phyloP scores from a whole-genome alignment of 768 basidiomycete species.

The Piloderma croceum region DNA sequence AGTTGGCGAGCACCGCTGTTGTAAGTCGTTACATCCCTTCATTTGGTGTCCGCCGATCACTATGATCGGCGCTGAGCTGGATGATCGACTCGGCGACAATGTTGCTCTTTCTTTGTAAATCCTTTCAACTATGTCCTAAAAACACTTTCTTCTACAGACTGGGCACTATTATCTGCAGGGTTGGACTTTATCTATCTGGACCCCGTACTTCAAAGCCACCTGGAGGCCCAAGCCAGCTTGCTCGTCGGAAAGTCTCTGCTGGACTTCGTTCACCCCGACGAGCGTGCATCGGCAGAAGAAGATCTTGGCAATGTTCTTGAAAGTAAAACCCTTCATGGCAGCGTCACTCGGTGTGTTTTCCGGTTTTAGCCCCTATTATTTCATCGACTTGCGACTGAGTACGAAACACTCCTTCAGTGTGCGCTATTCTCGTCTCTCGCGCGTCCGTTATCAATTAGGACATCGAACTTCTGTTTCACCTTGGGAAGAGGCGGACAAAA shows the following conservation, averaged over 20 bases:
- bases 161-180: constrained; percentile 73
- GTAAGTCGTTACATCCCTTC: constrained; percentile 43
- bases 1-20: constrained; percentile 70
- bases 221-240: constrained; percentile 61
- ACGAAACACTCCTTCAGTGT: constrained; percentile 42
- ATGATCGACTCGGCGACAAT: too few species aligned
- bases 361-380: constrained; percentile 5
- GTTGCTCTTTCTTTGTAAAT: too few species aligned
- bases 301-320: constrained; percentile 74
- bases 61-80: too few species aligned
- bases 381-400: constrained; percentile 1
- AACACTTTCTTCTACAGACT: too few species aligned
- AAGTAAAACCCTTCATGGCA: constrained; percentile 73
- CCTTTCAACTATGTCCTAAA: too few species aligned
- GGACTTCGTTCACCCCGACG: constrained; percentile 80
- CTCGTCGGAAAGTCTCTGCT: constrained; percentile 70
- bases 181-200: constrained; percentile 80
- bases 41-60: constrained; percentile 32
- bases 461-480: constrained; percentile 47
- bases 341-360: constrained; percentile 62
- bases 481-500: constrained; percentile 65
- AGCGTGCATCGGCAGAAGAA: constrained; percentile 64
- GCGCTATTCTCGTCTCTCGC: constrained; percentile 71
- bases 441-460: constrained; percentile 69
- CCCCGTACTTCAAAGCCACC: constrained; percentile 69